Evolutionary conservation across 306 rosid genomes (phyloP).

Genomic region (Cicer arietinum): DNA sequence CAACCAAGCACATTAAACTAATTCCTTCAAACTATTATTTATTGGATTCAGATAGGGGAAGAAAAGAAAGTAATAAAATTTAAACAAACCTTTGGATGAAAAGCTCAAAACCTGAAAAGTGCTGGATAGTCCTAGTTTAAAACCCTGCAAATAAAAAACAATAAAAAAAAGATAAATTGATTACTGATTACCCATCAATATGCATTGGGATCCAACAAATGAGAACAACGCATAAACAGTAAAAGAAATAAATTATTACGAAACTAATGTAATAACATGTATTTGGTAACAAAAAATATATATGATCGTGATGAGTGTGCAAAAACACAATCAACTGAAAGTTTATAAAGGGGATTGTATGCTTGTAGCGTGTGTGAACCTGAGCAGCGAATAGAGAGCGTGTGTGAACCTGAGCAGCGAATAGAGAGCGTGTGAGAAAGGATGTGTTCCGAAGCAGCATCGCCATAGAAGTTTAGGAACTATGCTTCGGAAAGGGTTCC

Average conservation of each 20-base stretch:
- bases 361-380: not conserved
- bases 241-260: not conserved
- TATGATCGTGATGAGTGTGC: not conserved
- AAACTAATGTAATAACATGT: not conserved
- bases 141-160: conserved; percentile 53
- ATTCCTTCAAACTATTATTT: not conserved
- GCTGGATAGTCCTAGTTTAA: conserved; percentile 58
- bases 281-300: not conserved
- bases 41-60: conserved; percentile 19
- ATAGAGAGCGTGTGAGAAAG: conserved; percentile 56
- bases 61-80: not conserved
- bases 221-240: not conserved
- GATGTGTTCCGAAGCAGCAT: conserved; percentile 66
- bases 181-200: conserved; percentile 18
- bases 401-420: not conserved
- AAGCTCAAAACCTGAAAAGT: conserved; percentile 59
- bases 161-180: conserved; percentile 8
- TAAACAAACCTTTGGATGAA: conserved; percentile 69
- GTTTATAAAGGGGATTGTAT: not conserved
- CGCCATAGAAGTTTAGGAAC: conserved; percentile 61
- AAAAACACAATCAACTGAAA: not conserved
- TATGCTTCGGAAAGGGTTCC: conserved; percentile 8
- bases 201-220: conserved; percentile 19
- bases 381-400: not conserved
- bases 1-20: conserved; percentile 15